Evolutionary conservation across 805 yeast genomes (phyloP).

Genomic region (Debaryomyces hansenii): DNA sequence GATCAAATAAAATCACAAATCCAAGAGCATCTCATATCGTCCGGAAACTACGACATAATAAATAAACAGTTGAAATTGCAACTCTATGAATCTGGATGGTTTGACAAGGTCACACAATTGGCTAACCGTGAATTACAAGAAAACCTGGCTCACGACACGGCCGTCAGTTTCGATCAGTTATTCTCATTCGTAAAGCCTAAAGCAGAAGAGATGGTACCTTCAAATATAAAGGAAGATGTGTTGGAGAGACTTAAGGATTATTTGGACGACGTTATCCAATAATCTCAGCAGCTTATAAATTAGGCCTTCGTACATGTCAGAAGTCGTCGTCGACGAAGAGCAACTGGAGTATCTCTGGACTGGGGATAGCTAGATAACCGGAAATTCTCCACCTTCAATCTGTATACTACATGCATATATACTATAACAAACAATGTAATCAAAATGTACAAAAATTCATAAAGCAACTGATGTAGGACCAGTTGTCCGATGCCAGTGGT

Average conservation of each 20-base stretch:
- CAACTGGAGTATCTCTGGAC: no score
- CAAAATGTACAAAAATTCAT: no score
- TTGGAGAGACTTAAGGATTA: conserved; percentile 59
- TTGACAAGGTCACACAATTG: conserved; percentile 63
- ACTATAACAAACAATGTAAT: no score
- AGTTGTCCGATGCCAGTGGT: no score
- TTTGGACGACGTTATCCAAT: conserved; percentile 46
- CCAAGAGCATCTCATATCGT: conserved; percentile 65
- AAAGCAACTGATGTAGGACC: no score
- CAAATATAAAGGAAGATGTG: conserved; percentile 58
- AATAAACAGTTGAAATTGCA: conserved; percentile 61
- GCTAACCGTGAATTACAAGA: conserved; percentile 51
- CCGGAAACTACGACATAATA: conserved; percentile 81
- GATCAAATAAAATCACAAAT: conserved; percentile 57
- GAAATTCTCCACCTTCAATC: no score
- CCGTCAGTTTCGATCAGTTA: conserved; percentile 53
- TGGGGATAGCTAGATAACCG: no score
- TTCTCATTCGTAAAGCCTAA: conserved; percentile 56
- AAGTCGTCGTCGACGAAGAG: no score
- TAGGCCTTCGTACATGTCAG: not conserved
- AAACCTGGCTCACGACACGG: conserved; percentile 10
- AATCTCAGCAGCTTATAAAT: not conserved
- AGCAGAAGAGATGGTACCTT: conserved; percentile 74
- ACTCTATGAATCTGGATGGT: conserved; percentile 83
- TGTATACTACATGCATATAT: no score